phyloP scores from a whole-genome alignment of 345 rosid genomes.

The Populus pruinosa region DNA sequence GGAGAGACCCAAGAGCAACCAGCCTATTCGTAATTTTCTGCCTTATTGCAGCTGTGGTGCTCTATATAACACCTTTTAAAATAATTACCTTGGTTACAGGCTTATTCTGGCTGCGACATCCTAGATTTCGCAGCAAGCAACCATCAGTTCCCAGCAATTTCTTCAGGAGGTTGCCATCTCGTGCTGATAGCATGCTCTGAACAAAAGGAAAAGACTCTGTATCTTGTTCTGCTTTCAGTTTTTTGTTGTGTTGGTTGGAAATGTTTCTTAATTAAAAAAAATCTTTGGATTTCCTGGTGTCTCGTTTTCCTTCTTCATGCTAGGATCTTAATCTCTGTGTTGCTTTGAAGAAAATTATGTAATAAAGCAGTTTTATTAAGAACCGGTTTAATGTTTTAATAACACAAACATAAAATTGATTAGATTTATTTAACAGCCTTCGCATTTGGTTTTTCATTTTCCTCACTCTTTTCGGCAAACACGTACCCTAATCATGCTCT shows the following conservation, averaged over 20 bases:
- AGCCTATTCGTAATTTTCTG: slow-evolving; percentile 25
- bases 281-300: background rate
- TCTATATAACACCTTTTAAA: slow-evolving; percentile 30
- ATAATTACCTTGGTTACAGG: slow-evolving; percentile 26
- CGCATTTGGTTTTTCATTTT: background rate
- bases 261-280: background rate
- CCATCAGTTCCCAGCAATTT: slow-evolving; percentile 30
- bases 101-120: slow-evolving; percentile 28
- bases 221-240: background rate
- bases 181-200: slow-evolving; percentile 36
- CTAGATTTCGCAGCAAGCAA: slow-evolving; percentile 29
- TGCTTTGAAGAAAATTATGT: background rate
- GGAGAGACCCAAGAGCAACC: slow-evolving; percentile 37
- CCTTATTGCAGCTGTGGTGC: slow-evolving; percentile 25
- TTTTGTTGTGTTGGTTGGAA: background rate
- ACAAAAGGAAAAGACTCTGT: background rate
- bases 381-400: background rate
- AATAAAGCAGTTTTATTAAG: background rate
- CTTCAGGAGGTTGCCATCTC: slow-evolving; percentile 30
- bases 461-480: background rate
- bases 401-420: background rate
- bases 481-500: background rate
- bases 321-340: background rate
- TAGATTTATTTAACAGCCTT: background rate
- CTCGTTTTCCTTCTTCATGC: too few species aligned